Evolutionary conservation across 179 eudicot species (phyloP).

Genomic region (Silene coronaria): DNA sequence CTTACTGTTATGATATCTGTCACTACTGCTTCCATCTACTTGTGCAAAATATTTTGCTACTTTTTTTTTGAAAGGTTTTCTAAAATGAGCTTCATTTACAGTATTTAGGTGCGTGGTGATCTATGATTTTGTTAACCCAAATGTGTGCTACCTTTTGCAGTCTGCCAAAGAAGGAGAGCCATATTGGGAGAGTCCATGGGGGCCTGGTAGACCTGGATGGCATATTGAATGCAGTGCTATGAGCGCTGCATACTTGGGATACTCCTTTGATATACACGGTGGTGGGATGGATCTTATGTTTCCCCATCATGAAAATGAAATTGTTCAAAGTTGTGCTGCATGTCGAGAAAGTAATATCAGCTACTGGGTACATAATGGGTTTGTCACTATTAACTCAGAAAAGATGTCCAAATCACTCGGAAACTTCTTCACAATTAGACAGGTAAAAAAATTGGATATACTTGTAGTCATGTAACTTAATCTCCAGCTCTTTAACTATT

Average conservation of each 20-base stretch:
- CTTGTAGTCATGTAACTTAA: too few relatives aligned
- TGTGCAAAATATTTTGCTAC: too few relatives aligned
- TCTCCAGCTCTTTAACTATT: background rate
- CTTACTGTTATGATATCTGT: too few relatives aligned
- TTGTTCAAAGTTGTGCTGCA: conserved; percentile 40
- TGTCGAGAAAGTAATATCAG: conserved; percentile 40
- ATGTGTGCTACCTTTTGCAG: conserved; percentile 35
- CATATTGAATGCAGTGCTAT: conserved; percentile 99
- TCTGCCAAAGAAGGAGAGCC: conserved; percentile 95
- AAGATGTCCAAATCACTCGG: conserved; percentile 91
- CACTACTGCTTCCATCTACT: too few relatives aligned
- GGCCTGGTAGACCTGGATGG: conserved; percentile 99
- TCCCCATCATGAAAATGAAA: conserved; percentile 40
- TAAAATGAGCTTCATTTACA: background rate
- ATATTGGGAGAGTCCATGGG: conserved; percentile 99
- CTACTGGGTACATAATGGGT: conserved; percentile 92
- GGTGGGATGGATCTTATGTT: conserved; percentile 42
- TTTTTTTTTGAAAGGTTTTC: too few relatives aligned
- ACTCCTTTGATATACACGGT: conserved; percentile 44
- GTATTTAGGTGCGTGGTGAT: background rate
- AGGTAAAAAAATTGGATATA: conserved; percentile 45
- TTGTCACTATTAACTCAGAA: conserved; percentile 67
- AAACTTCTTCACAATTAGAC: conserved; percentile 92
- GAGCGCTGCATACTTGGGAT: conserved; percentile 83
- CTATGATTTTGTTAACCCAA: background rate